Base-by-base conservation (phyloP, 257 asterid species). In the Cruciata laevipes region DNA sequence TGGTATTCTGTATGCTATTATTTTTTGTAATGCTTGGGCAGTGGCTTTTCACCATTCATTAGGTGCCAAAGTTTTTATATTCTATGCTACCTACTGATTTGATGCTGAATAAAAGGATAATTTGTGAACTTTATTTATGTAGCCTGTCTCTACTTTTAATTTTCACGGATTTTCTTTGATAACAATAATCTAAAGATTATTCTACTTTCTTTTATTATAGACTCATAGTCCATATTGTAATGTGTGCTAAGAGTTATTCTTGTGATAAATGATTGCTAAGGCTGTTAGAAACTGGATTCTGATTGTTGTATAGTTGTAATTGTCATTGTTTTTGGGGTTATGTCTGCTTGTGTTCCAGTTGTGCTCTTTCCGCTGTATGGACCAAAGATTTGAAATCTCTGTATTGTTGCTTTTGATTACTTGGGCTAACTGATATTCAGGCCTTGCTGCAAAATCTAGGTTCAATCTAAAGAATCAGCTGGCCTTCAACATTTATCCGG, bases 391-490 rank as follows among this genome's bases (percentile, higher is more conserved):
- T 62, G 47, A 61, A 49, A 18, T 56, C 24, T 7, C 20, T 21
- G 61, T 71, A 64, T 76, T 73, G 77, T 69, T 74, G 72, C 74
- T 66, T 75, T 72, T 74, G 74, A 74, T 77, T 71, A 66, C 74
- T 71, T 73, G 74, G 69, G 79, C 78, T 83, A 75, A 79, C 80
- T 65, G 77, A 84, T 78, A 82, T 85, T 84, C 82, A 78, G 84
- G 69, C 72, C 71, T 79, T 83, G 80, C 76, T 85, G 57, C 82
- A 74, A 76, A 81, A 82, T 87, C 77, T 83, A 92, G 98, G 97
- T 92, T 75, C 98, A 83, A 76, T 79, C 97, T 62, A 87, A 85
- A 81, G 91, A 83, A 84, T 87, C 98, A 53, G 91, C 90, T 49
- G 96, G 97, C 68, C 74, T 85, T 84, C 91, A 87, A 66, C 73